Base-by-base conservation (phyloP, 75 land plant species). In the Pinus taeda region DNA sequence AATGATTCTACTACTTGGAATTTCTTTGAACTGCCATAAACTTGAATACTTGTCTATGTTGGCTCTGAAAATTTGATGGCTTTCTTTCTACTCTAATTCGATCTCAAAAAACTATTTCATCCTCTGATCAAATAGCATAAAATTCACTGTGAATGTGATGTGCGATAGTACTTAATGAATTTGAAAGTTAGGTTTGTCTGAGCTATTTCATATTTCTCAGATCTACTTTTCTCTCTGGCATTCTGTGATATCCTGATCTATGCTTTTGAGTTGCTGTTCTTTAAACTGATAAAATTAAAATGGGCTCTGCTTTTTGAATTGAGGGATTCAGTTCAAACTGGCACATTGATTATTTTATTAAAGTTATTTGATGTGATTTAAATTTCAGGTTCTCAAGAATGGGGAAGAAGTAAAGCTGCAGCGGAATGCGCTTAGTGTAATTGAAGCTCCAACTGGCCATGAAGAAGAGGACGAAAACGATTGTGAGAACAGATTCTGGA, bases 341-440 rank as follows among this genome's bases (percentile, higher is more conserved):
- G 55, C 11, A 9, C 55, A 49, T 49, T 9, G 55, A 9, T 49
- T 11, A 49, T 49, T 49, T 49, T 49, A 49, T 49, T 9, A 1
- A 49, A 49, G 55, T 9, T 49, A 2, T 2, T 49, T 49, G 55
- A 9, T 49, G 55, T 49, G 55, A 9, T 9, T 49, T 49, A 49
- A 9, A 49, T 49, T 49, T 42, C 87, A 93, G 98, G 97, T 96
- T 75, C 89, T 96, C n/a, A 94, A 97, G 20, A 96, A 96, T 81
- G 97, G 98, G 37, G 89, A 88, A 29, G 93, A 96, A 78, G 98
- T 96, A 17, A 96, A 96, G 83, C 88, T 96, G 17, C 98, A 96
- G 80, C 83, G 98, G 62, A 96, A 96, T 89, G 98, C 97, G 4
- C 26, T 26, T 26, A 26, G 0, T 26, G 26, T 0, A 26, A 26